These are phyloP conservation scores for Viola pubescens DNA, from an alignment of 441 rosid genomes.

Conservation along the genomic window DNA sequence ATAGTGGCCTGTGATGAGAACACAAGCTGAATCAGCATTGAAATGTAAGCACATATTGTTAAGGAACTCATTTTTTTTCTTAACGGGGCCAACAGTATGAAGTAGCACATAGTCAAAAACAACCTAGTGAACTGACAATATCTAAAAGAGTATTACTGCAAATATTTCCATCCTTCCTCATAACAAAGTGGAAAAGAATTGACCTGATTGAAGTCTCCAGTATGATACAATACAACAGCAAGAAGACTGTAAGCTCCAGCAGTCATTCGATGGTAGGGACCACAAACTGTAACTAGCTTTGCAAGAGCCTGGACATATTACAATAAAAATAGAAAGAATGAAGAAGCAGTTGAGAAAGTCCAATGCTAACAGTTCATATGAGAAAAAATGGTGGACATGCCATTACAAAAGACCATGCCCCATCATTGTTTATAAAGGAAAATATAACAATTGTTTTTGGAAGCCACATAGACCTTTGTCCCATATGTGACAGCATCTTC, in stretches of 20 bases:
- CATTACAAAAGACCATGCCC: constrained; percentile 4
- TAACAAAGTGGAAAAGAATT: constrained; percentile 9
- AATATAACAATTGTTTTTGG: constrained; percentile 38
- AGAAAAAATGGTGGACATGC: constrained; percentile 6
- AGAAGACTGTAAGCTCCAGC: constrained; percentile 96
- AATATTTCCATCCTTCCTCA: constrained; percentile 6
- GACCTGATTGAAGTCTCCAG: constrained; percentile 93
- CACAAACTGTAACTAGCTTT: constrained; percentile 88
- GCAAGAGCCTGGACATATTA: constrained; percentile 47
- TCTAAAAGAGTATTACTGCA: not conserved
- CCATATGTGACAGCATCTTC: constrained; percentile 85
- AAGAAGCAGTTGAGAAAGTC: constrained; percentile 10
- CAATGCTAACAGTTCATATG: constrained; percentile 1
- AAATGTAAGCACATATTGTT: constrained; percentile 9
- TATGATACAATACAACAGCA: constrained; percentile 89
- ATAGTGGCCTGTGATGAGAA: constrained; percentile 43
- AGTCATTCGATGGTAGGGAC: constrained; percentile 80
- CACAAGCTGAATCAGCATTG: constrained; percentile 12
- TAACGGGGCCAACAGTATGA: not conserved
- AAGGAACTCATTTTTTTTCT: constrained; percentile 1
- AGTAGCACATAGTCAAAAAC: not conserved
- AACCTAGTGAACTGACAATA: constrained; percentile 9
- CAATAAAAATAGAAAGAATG: constrained; percentile 7
- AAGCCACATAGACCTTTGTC: constrained; percentile 48
- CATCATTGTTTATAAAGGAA: not conserved